Conservation (phyloP, 1,284 basidiomycete species). For the Pisolithus thermaeus region DNA sequence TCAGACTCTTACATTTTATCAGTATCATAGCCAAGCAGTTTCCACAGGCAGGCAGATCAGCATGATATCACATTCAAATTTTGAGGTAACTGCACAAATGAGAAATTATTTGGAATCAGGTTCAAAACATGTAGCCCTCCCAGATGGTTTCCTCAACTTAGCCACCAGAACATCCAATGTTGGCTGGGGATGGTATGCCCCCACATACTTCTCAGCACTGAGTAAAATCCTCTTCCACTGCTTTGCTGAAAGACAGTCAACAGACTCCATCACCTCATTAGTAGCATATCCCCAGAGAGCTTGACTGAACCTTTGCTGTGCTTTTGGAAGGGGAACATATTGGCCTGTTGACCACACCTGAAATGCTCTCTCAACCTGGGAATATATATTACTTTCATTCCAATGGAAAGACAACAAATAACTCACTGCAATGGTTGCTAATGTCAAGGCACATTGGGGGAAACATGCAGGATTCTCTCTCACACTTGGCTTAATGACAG, state of each 20-base stretch:
- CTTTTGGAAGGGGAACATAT: not conserved
- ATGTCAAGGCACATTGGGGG: not conserved
- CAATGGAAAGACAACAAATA: not conserved
- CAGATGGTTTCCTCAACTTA: not conserved
- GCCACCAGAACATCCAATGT: not conserved
- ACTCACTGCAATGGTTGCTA: not conserved
- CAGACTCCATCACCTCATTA: not conserved
- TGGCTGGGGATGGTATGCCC: not conserved
- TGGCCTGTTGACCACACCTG: not conserved
- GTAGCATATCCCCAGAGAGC: not conserved
- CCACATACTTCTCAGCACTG: not conserved
- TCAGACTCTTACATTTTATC: too few species aligned
- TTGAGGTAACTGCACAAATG: too few species aligned
- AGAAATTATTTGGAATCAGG: not conserved
- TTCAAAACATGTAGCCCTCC: not conserved
- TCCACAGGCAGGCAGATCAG: too few species aligned
- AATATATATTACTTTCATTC: not conserved
- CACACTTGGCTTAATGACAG: too few species aligned
- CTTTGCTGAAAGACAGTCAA: not conserved
- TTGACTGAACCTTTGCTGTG: not conserved
- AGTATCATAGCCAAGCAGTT: too few species aligned
- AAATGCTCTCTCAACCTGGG: not conserved
- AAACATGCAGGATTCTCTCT: too few species aligned
- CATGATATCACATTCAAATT: too few species aligned
- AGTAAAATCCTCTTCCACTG: not conserved